These are phyloP conservation scores for Suhomyces pyralidae DNA, from an alignment of 805 yeast species.

Conservation along the genomic window DNA sequence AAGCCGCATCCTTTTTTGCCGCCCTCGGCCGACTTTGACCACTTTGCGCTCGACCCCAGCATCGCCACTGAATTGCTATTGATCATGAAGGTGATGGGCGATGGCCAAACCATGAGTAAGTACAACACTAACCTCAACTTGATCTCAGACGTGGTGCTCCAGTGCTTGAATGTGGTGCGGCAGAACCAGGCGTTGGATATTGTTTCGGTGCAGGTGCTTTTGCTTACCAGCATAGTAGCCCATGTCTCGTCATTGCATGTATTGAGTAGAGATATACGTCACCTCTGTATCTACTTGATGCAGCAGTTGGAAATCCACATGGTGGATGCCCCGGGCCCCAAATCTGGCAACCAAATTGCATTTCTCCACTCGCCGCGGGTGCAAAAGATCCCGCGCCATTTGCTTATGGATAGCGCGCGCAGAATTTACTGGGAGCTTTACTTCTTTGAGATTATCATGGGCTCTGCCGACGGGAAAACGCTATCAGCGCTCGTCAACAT, in stretches of 20 bases:
- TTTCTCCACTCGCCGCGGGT: slow-evolving; percentile 14
- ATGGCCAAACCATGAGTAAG: slow-evolving; percentile 38
- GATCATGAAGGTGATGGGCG: slow-evolving; percentile 49
- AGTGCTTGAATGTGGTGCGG: slow-evolving; percentile 15
- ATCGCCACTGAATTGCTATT: slow-evolving; percentile 40
- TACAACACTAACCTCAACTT: slow-evolving; percentile 12
- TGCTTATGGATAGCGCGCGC: slow-evolving; percentile 32
- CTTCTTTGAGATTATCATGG: slow-evolving; percentile 51
- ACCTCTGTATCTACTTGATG: slow-evolving; percentile 38
- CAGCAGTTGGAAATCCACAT: slow-evolving; percentile 35
- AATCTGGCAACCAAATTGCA: background rate
- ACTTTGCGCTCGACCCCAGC: slow-evolving; percentile 31
- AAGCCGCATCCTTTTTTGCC: slow-evolving; percentile 49
- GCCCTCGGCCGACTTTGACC: slow-evolving; percentile 28
- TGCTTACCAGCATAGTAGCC: slow-evolving; percentile 41
- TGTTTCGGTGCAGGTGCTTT: slow-evolving; percentile 40
- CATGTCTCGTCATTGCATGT: slow-evolving; percentile 54
- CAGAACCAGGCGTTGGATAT: slow-evolving; percentile 31
- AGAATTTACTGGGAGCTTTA: slow-evolving; percentile 52
- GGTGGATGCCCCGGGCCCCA: slow-evolving; percentile 29
- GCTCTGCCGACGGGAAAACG: slow-evolving; percentile 51
- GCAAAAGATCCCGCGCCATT: slow-evolving; percentile 8
- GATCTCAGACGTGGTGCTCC: slow-evolving; percentile 17
- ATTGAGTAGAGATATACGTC: slow-evolving; percentile 41
- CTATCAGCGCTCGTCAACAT: slow-evolving; percentile 32